Base-by-base conservation (phyloP, 2,329 filamentous ascomycete species). In the Calonectria pauciramosa region DNA sequence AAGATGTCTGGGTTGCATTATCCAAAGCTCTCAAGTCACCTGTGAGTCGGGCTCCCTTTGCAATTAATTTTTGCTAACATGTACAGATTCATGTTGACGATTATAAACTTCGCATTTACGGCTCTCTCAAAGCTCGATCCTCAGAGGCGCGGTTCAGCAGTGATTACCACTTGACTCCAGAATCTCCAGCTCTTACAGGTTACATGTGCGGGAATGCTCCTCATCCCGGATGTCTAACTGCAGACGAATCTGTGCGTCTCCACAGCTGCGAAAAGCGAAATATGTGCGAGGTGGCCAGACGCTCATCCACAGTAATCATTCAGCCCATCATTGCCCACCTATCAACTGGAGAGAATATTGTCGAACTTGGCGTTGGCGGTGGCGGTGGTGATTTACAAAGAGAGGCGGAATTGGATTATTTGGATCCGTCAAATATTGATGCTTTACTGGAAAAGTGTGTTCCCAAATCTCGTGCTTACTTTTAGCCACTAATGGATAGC, bases 1-100 rank as follows among this genome's bases (percentile, higher is more conserved):
- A 99, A 82, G 94, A 98, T 68, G 95, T 98, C 0, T 98, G 96
- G 96, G 87, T 96, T 73, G 94, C 95, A 0, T 85, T 99, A 0
- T 93, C 95, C 0, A 90, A 92, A 28, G 91, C 92, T 14, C 86
- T 98, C 0, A 85, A 91, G 8, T 93, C 93, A 4, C 90, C 88
- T 81, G 93, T 93, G 84, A 72, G 81, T 70, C 8, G 9, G 1
- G 1, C 28, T 9, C n/a, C 9, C 7, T 32, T 20, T 2, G 26
- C 16, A 0, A 5, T n/a, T 0, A 26, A 14, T 2, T 0, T 4
- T 1, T 30, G 68, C 82, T 68, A 80, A 71, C 30, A n/a, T 6
- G 1, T 0, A 0, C 79, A 93, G 88, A 91, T 98, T 2, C 96
- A 98, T 80, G 91, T 98, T 3, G 95, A 98, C 82, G 87, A 91